Base-by-base conservation (phyloP, 2,329 filamentous ascomycete species). In the Hypoxylon sp. region DNA sequence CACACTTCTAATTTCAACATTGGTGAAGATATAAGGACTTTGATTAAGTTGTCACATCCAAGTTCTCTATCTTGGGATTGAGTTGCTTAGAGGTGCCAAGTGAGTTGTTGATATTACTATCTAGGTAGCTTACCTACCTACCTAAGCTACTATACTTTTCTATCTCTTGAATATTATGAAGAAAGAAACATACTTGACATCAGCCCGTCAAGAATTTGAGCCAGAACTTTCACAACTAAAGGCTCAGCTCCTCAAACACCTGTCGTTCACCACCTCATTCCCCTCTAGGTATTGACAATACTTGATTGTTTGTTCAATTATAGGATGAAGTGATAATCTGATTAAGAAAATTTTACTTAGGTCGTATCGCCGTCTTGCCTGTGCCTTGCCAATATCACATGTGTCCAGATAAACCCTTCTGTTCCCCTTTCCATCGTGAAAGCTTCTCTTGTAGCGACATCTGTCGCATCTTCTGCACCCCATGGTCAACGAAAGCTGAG, bases 311-410 rank as follows among this genome's bases (percentile, higher is more conserved):
- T 11, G 9, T 16, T 4, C 30, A 16, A 4, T 5, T 6, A 26
- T n/a, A n/a, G n/a, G n/a, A n/a, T n/a, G n/a, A n/a, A n/a, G n/a
- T n/a, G n/a, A n/a, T n/a, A n/a, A n/a, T n/a, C n/a, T n/a, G n/a
- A n/a, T n/a, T n/a, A n/a, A n/a, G n/a, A n/a, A n/a, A n/a, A n/a
- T n/a, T n/a, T 44, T 12, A 24, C 5, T 44, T n/a, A 11, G 20
- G 14, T 4, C 26, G 24, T n/a, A 53, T 30, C 24, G 24, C 8
- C n/a, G 16, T 9, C 24, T 30, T n/a, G 4, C 50, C 24, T 30
- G 12, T 40, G 7, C 18, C 24, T 32, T 14, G 33, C 33, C 48
- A 28, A 38, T 46, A 45, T 49, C 28, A 51, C 42, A 46, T 55
- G 52, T 51, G 45, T 20, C 18, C 18, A 2, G n/a, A 22, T 20